These are phyloP conservation scores for Aureobasidium leucospermi DNA, from an alignment of 2,329 filamentous ascomycete genomes.

Conservation along the genomic window DNA sequence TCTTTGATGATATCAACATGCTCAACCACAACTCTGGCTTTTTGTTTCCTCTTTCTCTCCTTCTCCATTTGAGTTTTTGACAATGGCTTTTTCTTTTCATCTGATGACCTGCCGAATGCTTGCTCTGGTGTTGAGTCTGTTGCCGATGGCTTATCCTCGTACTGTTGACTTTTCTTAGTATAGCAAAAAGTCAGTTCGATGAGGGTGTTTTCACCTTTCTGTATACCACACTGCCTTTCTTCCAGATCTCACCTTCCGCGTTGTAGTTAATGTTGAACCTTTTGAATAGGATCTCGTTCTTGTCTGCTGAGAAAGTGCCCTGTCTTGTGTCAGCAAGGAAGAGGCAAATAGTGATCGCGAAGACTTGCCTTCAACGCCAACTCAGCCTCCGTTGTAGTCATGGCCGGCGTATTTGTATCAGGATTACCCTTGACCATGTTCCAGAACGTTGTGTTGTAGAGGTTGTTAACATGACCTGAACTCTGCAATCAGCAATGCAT, in stretches of 20 bases:
- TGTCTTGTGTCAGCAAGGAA: constrained; percentile 28
- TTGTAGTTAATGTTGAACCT: constrained; percentile 95
- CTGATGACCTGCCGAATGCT: not conserved
- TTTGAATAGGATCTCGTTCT: constrained; percentile 92
- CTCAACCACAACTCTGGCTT: constrained; percentile 72
- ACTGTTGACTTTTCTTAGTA: not conserved
- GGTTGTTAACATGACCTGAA: constrained; percentile 77
- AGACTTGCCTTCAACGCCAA: constrained; percentile 60
- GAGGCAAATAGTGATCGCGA: not conserved
- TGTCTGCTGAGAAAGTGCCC: constrained; percentile 79
- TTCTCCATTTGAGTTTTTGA: constrained; percentile 80
- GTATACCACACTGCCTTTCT: constrained; percentile 87
- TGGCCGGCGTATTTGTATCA: constrained; percentile 35
- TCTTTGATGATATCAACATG: constrained; percentile 94
- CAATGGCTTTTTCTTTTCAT: constrained; percentile 38
- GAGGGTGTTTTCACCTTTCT: constrained; percentile 38
- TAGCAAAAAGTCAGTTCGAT: not conserved
- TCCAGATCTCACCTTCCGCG: constrained; percentile 85
- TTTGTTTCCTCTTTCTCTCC: constrained; percentile 70
- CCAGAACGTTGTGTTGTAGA: constrained; percentile 98
- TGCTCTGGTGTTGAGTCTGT: constrained; percentile 17
- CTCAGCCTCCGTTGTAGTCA: constrained; percentile 73
- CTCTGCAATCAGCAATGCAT: not conserved
- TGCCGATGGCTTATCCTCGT: not conserved
- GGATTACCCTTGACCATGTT: constrained; percentile 45